phyloP scores from a whole-genome alignment of 2,329 filamentous ascomycete species.

The Monosporascus sp. region DNA sequence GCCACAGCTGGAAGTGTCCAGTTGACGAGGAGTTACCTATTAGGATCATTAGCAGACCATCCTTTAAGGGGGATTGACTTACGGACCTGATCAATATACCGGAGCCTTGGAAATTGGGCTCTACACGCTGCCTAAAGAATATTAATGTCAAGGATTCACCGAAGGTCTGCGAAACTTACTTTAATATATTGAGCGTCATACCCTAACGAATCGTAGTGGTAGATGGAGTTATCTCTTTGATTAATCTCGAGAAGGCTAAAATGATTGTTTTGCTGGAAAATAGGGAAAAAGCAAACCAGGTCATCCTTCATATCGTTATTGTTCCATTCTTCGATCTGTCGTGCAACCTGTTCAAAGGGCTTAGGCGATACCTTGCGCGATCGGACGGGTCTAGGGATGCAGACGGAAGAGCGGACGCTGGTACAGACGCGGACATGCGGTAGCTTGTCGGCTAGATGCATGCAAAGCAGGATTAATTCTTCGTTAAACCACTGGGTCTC shows the following conservation, averaged over 20 bases:
- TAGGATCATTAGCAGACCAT: no score
- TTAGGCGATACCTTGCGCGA: neutral
- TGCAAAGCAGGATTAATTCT: slow-evolving; percentile 1
- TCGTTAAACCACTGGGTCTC: slow-evolving; percentile 1
- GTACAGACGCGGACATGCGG: neutral
- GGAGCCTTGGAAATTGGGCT: neutral
- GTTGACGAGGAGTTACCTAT: neutral
- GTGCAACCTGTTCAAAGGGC: neutral
- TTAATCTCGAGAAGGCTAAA: slow-evolving; percentile 5
- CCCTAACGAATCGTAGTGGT: slow-evolving; percentile 1
- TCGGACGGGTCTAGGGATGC: neutral
- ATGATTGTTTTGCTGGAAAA: neutral
- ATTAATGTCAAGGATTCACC: neutral
- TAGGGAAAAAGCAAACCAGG: slow-evolving; percentile 1
- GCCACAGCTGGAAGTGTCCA: neutral
- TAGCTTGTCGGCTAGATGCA: slow-evolving; percentile 2
- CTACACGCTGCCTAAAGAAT: neutral
- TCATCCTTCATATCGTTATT: neutral
- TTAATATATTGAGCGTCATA: neutral
- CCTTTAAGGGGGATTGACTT: neutral
- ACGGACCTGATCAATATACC: neutral
- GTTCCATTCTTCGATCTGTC: slow-evolving; percentile 1
- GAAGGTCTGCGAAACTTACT: neutral
- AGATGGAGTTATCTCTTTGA: neutral
- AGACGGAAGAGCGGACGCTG: neutral